phyloP scores from a whole-genome alignment of 371 early-diverging fungal species.

The Rhizopus arrhizus region DNA sequence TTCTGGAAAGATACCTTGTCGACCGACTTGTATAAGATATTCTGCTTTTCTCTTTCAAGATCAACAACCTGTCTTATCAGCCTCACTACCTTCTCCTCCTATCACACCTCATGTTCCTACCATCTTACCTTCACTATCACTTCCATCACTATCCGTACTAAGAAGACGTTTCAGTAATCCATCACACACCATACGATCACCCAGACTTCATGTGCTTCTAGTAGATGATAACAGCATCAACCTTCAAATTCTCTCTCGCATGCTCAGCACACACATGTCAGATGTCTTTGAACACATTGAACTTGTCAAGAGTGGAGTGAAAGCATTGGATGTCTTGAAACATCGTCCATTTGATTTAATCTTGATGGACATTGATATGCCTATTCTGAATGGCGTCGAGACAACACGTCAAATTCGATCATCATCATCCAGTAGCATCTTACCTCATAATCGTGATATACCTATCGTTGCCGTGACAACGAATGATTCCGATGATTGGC shows the following conservation, averaged over 20 bases:
- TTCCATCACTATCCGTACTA: conserved; percentile 12
- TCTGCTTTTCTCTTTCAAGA: conserved; percentile 20
- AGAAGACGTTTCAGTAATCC: conserved; percentile 28
- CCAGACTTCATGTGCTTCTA: conserved; percentile 32
- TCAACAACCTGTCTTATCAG: conserved; percentile 9
- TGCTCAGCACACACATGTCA: conserved; percentile 54
- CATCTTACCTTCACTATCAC: conserved; percentile 12
- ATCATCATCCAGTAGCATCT: conserved; percentile 40
- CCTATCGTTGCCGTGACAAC: conserved; percentile 75
- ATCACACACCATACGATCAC: neutral
- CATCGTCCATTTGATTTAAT: conserved; percentile 52
- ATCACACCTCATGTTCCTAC: conserved; percentile 19
- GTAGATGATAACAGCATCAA: conserved; percentile 67
- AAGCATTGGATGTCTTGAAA: conserved; percentile 48
- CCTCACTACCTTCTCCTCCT: conserved; percentile 27
- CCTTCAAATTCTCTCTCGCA: conserved; percentile 54
- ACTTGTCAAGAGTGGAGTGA: conserved; percentile 45
- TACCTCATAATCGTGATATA: conserved; percentile 50
- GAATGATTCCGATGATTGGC: conserved; percentile 41
- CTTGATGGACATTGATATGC: conserved; percentile 67
- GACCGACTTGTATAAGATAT: conserved; percentile 24
- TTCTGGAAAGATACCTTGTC: conserved; percentile 15
- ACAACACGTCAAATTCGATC: conserved; percentile 50
- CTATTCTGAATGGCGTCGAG: conserved; percentile 53
- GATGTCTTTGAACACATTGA: conserved; percentile 48